Evolutionary conservation across 2,329 filamentous ascomycete genomes (phyloP), one percentile per base, ranked within the genome.

Genomic region (Penicillium aurantiogriseum): DNA sequence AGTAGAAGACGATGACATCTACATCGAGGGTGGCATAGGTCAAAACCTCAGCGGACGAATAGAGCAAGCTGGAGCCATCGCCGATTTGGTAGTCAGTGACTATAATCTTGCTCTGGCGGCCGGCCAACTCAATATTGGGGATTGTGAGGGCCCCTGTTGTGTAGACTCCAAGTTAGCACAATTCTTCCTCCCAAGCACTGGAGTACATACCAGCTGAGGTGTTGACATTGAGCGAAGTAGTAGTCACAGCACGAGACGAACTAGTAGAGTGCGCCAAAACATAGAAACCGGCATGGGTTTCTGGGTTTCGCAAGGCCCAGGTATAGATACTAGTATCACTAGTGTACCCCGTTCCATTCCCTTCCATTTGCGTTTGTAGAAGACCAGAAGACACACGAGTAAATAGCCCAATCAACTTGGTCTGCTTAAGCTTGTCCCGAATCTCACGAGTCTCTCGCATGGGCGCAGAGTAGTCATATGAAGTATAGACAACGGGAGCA

Each of bases 391-490:
- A 82, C 4, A 83, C 79, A 27, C 80, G 73, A 4, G 81, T 82
- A 58, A 85, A 85, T 2, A 85, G 66, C 1, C 77, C 79, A 40
- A 85, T 72, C 6, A 85, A 72, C 61, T 85, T 85, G 15, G 79
- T 82, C 63, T 85, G 80, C 40, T 78, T 81, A 39, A 83, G 72
- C 57, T 84, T 84, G 47, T 79, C 74, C 53, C 78, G 76, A 35
- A 84, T 75, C 56, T 83, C 77, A 4, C 83, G 75, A 4, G 81
- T 84, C 65, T 85, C 83, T 19, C 81, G 72, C 6, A 85, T 69
- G 0, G 81, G 81, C 0, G 82, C 80, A 9, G 75, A 73, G 54
- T 79, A 80, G 51, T 79, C 77, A 43, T 80, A 79, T 0, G 65
- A 70, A 8, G 73, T 77, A 57, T 82, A 83, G 0, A 84, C 81